A percentile compares a stretch with the other conserved stretches of the same genome.
Evolutionary conservation across 768 basidiomycete species (phyloP).

Genomic region (Tephrocybe sp.): DNA sequence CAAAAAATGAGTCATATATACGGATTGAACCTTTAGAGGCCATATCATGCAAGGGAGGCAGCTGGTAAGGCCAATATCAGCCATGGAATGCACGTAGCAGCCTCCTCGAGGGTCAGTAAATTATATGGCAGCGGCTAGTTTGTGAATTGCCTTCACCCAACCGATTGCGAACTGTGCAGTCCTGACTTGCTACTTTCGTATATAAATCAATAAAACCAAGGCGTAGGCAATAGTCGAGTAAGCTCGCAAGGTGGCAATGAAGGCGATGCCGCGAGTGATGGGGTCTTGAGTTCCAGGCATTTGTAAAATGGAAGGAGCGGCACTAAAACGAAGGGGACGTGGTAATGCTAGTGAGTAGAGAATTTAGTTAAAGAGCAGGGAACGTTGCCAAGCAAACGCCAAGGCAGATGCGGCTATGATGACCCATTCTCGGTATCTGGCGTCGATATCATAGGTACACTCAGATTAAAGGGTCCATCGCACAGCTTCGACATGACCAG

Average conservation of each 20-base stretch:
- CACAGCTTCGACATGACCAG: no score
- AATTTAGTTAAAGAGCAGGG: not conserved
- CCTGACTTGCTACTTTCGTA: not conserved
- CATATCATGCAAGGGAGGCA: constrained; percentile 1
- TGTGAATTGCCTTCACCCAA: constrained; percentile 3
- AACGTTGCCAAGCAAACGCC: constrained; percentile 4
- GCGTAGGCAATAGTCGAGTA: not conserved
- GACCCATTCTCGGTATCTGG: constrained; percentile 7
- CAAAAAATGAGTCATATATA: not conserved
- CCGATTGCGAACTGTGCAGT: constrained; percentile 1
- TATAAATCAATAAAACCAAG: constrained; percentile 3
- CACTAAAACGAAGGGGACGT: not conserved
- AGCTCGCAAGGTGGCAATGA: constrained; percentile 2
- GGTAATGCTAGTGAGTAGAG: not conserved
- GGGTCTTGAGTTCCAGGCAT: not conserved
- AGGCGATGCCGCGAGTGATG: constrained; percentile 1
- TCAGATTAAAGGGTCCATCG: not conserved
- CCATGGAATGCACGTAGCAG: constrained; percentile 5
- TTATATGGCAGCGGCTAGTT: no score
- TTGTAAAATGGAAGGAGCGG: constrained; percentile 1
- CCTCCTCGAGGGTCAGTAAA: no score
- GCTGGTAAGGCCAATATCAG: constrained; percentile 5
- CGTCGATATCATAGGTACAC: constrained; percentile 2
- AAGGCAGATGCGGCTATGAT: not conserved
- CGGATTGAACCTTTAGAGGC: no score